Base-by-base conservation (phyloP, 768 basidiomycete species). In the Mycena amicta region DNA sequence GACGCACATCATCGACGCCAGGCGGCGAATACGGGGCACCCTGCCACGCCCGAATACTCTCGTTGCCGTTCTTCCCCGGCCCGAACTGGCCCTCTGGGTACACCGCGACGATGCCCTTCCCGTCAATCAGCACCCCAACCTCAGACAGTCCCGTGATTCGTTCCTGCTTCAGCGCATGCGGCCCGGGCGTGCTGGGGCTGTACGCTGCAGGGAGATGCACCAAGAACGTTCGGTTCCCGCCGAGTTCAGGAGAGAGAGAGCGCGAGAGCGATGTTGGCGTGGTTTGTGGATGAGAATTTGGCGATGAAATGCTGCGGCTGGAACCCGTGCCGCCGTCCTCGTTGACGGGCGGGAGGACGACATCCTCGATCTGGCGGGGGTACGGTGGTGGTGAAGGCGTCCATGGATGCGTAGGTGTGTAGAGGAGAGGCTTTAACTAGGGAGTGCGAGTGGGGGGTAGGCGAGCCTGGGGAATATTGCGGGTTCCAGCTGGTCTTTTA, bases 51-150 rank as follows among this genome's bases (percentile, higher is more conserved):
- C 54, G 49, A 26, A 60, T 60, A 31, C 55, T 56, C 52, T 63
- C 47, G 22, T 63, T 57, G 16, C 62, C 62, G 33, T 59, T 57
- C 52, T 63, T 63, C 2, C 58, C 62, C 18, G 62, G 62, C 25
- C 62, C 62, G 41, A 56, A 63, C 39, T 59, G 57, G 22, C 62
- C 58, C 16, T 59, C 33, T n/a, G 62, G 62, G 50, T 60, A 63
- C 5, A 63, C 62, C 4, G 59, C 62, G 23, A 63, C 58, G 28
- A 63, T 46, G 13, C 62, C 62, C 59, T 56, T 56, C 31, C 58
- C 58, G 41, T 63, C 56, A 29, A 63, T 5, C 30, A 41, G 52
- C 43, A 63, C 5, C 25, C 62, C 62, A 18, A 43, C 25, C 30
- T 47, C 57, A 23, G 61, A 63, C 20, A 63, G 29, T n/a, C 62